A percentile compares a stretch with the other conserved stretches of the same genome.
Conservation (phyloP, 1,284 basidiomycete genomes). For the Pascua sp. region DNA sequence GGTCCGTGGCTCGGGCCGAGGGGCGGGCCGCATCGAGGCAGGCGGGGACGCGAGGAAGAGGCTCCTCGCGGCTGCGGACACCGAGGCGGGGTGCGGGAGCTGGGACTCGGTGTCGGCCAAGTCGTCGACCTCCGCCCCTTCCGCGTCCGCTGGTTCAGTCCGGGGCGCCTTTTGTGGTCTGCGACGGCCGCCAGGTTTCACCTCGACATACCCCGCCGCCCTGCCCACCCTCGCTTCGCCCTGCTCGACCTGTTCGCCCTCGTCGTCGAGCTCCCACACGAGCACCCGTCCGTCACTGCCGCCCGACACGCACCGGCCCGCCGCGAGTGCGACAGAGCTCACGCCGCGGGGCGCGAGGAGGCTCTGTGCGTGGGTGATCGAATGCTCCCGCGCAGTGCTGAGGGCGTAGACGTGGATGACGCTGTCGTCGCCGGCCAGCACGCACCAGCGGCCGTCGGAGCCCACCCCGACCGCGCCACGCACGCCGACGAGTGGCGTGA, state of each 20-base stretch:
- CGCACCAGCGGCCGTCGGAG: slow-evolving; percentile 44
- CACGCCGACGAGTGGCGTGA: slow-evolving; percentile 38
- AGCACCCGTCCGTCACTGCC: slow-evolving; percentile 44
- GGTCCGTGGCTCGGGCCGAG: neutral
- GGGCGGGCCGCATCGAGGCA: slow-evolving; percentile 4
- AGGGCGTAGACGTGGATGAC: slow-evolving; percentile 47
- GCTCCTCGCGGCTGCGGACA: slow-evolving; percentile 40
- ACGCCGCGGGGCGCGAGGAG: slow-evolving; percentile 43
- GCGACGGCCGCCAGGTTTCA: slow-evolving; percentile 25
- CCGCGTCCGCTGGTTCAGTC: neutral
- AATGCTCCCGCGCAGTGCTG: slow-evolving; percentile 13
- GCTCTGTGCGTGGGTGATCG: slow-evolving; percentile 40
- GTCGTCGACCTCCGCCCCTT: neutral
- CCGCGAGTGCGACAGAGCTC: slow-evolving; percentile 34
- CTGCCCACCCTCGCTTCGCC: slow-evolving; percentile 24
- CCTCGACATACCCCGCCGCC: slow-evolving; percentile 42
- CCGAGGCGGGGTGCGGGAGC: slow-evolving; percentile 40
- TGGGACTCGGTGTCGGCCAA: neutral
- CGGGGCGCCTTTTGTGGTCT: neutral
- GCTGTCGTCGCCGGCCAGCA: slow-evolving; percentile 44
- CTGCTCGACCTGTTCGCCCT: slow-evolving; percentile 5
- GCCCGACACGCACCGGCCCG: slow-evolving; percentile 41
- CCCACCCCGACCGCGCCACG: slow-evolving; percentile 42
- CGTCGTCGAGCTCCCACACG: slow-evolving; percentile 46
- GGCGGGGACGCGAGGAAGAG: slow-evolving; percentile 40